These are phyloP conservation scores for Penicillium samsonianum DNA, from an alignment of 495 filamentous ascomycete species.

Conservation along the genomic window DNA sequence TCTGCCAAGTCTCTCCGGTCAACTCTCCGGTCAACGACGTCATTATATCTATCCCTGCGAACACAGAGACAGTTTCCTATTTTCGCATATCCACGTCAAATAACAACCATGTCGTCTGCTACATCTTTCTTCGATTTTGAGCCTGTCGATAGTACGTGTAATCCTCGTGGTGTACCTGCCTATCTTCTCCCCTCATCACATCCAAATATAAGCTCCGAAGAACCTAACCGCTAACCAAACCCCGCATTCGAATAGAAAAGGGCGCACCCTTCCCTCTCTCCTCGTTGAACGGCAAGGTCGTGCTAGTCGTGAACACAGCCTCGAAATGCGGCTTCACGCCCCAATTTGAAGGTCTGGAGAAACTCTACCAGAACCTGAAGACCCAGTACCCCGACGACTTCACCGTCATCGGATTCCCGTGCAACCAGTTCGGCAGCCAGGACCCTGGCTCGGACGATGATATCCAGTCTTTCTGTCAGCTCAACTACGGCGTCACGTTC, in stretches of 20 bases:
- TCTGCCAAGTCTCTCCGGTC: constrained; percentile 10
- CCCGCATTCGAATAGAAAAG: constrained; percentile 59
- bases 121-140: constrained; percentile 92
- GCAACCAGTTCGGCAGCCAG: constrained; percentile 94
- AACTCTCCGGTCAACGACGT: constrained; percentile 3
- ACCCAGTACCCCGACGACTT: constrained; percentile 72
- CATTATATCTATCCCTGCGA: constrained; percentile 6
- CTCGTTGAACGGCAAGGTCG: constrained; percentile 80
- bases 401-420: constrained; percentile 90
- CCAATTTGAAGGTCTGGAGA: constrained; percentile 92
- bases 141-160: constrained; percentile 70
- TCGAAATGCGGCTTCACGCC: constrained; percentile 98
- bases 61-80: background rate
- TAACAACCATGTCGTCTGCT: constrained; percentile 79
- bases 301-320: constrained; percentile 97
- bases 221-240: constrained; percentile 21
- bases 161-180: background rate
- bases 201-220: background rate
- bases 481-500: constrained; percentile 96
- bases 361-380: constrained; percentile 77
- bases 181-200: background rate
- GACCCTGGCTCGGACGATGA: constrained; percentile 88
- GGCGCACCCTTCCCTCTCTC: constrained; percentile 68
- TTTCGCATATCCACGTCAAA: constrained; percentile 8
- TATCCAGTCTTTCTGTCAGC: constrained; percentile 87